Evolutionary conservation across 2,329 filamentous ascomycete species (phyloP).

Genomic region (Diplodia seriata): DNA sequence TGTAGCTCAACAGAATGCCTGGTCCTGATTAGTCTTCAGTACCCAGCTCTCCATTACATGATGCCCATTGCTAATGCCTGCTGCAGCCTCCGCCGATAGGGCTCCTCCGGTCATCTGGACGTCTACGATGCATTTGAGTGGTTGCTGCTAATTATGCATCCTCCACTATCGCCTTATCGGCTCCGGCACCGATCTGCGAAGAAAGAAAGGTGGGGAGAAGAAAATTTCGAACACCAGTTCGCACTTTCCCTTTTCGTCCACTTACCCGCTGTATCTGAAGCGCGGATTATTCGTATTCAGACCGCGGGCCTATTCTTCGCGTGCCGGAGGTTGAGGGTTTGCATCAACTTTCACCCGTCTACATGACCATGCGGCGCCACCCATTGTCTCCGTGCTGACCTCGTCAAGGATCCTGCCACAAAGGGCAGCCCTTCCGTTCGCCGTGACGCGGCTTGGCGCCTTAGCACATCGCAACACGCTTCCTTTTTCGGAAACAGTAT

Average conservation of each 20-base stretch:
- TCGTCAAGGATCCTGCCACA: conserved; percentile 8
- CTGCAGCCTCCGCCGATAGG: conserved; percentile 17
- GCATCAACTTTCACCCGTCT: not conserved
- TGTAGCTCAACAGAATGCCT: conserved; percentile 16
- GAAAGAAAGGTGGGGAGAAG: conserved; percentile 17
- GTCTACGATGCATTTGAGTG: not conserved
- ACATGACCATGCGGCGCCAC: not conserved
- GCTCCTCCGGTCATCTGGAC: conserved; percentile 17
- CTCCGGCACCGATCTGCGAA: conserved; percentile 9
- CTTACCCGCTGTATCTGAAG: conserved; percentile 4
- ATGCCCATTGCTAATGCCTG: conserved; percentile 19
- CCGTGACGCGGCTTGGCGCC: conserved; percentile 18
- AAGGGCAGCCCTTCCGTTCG: conserved; percentile 1
- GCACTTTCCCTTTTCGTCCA: not conserved
- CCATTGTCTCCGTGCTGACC: conserved; percentile 12
- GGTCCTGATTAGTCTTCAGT: conserved; percentile 17
- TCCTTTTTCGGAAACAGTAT: not conserved
- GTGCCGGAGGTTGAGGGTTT: not conserved
- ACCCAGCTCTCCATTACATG: conserved; percentile 8
- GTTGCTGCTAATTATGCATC: conserved; percentile 1
- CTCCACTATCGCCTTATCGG: conserved; percentile 6
- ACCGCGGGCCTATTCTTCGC: not conserved
- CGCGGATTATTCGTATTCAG: conserved; percentile 7
- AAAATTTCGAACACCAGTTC: conserved; percentile 10
- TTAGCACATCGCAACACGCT: conserved; percentile 22